Evolutionary conservation across 2,329 filamentous ascomycete genomes (phyloP).

Genomic region (Immersiporthe knoxdaviesiana): DNA sequence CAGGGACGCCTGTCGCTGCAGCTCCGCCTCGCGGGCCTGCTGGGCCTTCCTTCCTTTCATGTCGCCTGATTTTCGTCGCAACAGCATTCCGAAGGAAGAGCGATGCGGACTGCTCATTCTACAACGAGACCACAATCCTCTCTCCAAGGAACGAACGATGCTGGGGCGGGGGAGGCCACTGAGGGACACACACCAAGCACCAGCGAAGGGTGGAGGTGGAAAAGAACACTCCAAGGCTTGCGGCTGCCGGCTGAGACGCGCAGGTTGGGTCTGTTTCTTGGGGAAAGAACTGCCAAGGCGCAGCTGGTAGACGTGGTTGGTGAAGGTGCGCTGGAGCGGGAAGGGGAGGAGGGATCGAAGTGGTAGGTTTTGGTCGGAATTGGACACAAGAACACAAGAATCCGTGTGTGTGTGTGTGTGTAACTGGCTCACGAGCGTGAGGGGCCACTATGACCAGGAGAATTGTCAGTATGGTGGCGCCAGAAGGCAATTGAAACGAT

Average conservation of each 20-base stretch:
- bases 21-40: constrained; percentile 57
- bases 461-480: constrained; percentile 19
- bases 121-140: constrained; percentile 6
- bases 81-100: constrained; percentile 60
- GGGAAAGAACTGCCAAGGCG: background rate
- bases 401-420: no score
- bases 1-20: constrained; percentile 53
- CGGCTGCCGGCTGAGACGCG: background rate
- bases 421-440: background rate
- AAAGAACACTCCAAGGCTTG: background rate
- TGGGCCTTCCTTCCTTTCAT: constrained; percentile 63
- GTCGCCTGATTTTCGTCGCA: constrained; percentile 71
- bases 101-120: constrained; percentile 45
- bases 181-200: background rate
- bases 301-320: background rate
- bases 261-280: background rate
- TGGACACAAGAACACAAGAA: no score
- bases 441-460: background rate
- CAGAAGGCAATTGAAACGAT: constrained; percentile 1
- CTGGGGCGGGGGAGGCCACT: constrained; percentile 23
- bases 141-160: constrained; percentile 35
- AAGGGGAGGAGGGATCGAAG: background rate
- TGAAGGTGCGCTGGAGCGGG: background rate
- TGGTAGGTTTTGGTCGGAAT: no score
- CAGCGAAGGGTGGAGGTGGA: background rate